Evolutionary conservation across 768 basidiomycete genomes (phyloP), one percentile per base, ranked within the genome.

Genomic region (Sarcodon sp.): DNA sequence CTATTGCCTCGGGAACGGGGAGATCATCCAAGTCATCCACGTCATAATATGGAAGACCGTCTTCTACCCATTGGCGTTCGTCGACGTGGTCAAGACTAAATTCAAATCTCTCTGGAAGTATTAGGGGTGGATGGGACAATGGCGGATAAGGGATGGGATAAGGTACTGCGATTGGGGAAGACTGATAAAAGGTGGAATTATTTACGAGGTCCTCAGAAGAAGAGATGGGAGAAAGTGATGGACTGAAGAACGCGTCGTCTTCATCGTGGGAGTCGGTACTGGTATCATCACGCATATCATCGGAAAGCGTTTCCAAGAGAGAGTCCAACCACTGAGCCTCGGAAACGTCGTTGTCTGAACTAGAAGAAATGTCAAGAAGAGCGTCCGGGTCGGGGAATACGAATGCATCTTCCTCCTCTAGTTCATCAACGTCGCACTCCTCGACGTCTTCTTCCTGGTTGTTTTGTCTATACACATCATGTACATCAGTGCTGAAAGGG

Each of bases 301-400:
- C 83, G 52, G 72, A 77, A 33, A 90, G 72, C 8, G 73, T 75
- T 66, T 88, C 82, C 55, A 89, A 62, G 47, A 90, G 67, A 35
- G 86, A 83, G 63, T 89, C 83, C 46, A 90, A 73, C 87, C 87
- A 90, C 57, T 79, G 73, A 47, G 78, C 79, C 64, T 91, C 87
- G 13, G 81, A 79, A 54, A 69, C 66, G 53, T 66, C 68, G 51
- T 56, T 57, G 55, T 66, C 62, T 46, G 69, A 47, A 38, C 60
- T 51, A 44, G 52, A 51, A 35, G 53, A 47, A 51, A 54, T 61
- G 51, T 63, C 55, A 55, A 73, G 68, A 53, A 81, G 66, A 51
- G 76, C 72, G 62, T 73, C 76, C 49, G 76, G 80, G 61, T 87
- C 85, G 33, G 87, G 86, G 57, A 87, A 88, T 73, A 87, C 76